Base-by-base conservation (phyloP, 2,329 filamentous ascomycete species). In the Daldinia sp. region DNA sequence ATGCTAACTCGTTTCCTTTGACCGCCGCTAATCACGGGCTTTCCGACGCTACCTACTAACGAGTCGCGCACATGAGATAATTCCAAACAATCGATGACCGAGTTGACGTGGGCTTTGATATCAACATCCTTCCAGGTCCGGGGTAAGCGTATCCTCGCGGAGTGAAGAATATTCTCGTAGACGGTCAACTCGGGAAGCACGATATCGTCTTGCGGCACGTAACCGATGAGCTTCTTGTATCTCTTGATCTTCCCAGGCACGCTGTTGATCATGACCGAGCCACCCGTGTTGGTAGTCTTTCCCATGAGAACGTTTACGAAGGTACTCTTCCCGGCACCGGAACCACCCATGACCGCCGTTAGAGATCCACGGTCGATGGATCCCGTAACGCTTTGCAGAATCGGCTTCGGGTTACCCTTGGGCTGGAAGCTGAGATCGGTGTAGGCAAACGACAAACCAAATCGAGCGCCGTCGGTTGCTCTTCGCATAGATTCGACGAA, bases 261-360 rank as follows among this genome's bases (percentile, higher is more conserved):
- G n/a, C 81, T 81, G 63, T 87, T 87, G 65, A 87, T 79, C 47
- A 80, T 82, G 23, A 85, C 81, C 0, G 76, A 67, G 2, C 85
- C 85, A 0, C 78, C 76, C 0, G 83, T 87, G 61, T 83, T 79
- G 30, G 75, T 78, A 0, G 76, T 78, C 72, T 87, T 87, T 10
- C 85, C 85, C 84, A 87, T 87, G n/a, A 87, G 77, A 23, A 86
- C 82, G 58, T 87, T 87, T 29, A 87, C 78, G 62, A 87, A 86
- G 0, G 85, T 87, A 15, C 82, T 83, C 71, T 87, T 87, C 27
- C 85, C 85, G 1, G 84, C 84, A n/a, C 85, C 84, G 1, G 81
- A 85, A 4, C 83, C 83, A 5, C 85, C 84, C 83, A 87, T 86
- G n/a, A 87, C 78, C 8, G 83, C 85, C 32, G 82, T 83, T n/a